Evolutionary conservation across 768 basidiomycete species (phyloP).

Genomic region (Amanita jacksonii): DNA sequence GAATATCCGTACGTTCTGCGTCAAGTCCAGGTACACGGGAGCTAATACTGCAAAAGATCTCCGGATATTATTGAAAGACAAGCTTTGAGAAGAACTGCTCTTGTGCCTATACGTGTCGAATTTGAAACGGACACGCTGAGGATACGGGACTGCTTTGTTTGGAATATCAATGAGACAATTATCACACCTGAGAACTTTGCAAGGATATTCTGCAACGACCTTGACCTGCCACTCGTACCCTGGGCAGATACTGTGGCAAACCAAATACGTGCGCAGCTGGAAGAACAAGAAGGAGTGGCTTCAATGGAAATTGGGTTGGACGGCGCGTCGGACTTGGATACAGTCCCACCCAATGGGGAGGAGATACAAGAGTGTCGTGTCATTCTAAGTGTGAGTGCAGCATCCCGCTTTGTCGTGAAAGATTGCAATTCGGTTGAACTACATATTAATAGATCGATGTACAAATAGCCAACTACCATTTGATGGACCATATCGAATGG

Average conservation of each 20-base stretch:
- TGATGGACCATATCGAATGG: conserved; percentile 97
- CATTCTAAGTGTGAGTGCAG: conserved; percentile 58
- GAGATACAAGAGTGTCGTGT: conserved; percentile 74
- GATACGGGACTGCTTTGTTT: conserved; percentile 90
- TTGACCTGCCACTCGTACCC: conserved; percentile 58
- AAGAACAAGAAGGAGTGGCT: conserved; percentile 80
- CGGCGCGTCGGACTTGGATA: conserved; percentile 37
- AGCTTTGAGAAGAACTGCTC: conserved; percentile 39
- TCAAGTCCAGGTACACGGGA: too few relatives aligned
- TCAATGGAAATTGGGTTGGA: conserved; percentile 66
- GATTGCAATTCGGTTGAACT: too few relatives aligned
- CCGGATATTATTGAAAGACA: conserved; percentile 56
- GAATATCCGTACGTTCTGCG: conserved; percentile 72
- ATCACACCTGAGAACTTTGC: conserved; percentile 85
- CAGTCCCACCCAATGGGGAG: conserved; percentile 34
- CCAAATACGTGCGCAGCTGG: conserved; percentile 85
- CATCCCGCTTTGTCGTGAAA: too few relatives aligned
- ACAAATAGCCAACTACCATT: conserved; percentile 85
- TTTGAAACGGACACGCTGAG: conserved; percentile 88
- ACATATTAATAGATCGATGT: conserved; percentile 99
- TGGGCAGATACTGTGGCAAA: conserved; percentile 76
- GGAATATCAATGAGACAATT: conserved; percentile 87
- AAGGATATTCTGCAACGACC: conserved; percentile 76
- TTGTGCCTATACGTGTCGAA: conserved; percentile 92
- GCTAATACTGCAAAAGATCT: too few relatives aligned